phyloP scores from a whole-genome alignment of 768 basidiomycete genomes.

The Guyanaporus albipodus region DNA sequence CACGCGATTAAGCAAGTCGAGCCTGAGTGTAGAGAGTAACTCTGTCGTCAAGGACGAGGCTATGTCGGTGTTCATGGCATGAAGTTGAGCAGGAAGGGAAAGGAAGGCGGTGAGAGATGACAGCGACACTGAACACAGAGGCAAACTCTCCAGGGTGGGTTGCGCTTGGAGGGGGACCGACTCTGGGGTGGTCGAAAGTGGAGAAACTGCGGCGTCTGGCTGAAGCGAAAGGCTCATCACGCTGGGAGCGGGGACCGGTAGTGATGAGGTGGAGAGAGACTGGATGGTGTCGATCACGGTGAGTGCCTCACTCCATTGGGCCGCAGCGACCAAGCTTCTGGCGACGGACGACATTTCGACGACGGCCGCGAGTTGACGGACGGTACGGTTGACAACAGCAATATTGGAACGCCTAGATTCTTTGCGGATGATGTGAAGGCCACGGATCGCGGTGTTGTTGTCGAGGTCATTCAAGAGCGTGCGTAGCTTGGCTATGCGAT shows the following conservation, averaged over 20 bases:
- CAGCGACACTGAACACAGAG: slow-evolving; percentile 46
- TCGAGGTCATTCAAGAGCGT: slow-evolving; percentile 72
- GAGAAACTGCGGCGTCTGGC: slow-evolving; percentile 21
- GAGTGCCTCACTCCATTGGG: slow-evolving; percentile 86
- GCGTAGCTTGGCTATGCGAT: slow-evolving; percentile 70
- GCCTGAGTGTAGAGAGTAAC: slow-evolving; percentile 63
- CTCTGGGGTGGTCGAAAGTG: slow-evolving; percentile 38
- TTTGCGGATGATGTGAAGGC: slow-evolving; percentile 66
- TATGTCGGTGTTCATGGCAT: slow-evolving; percentile 70
- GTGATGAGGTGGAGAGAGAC: slow-evolving; percentile 44
- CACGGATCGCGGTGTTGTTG: slow-evolving; percentile 70
- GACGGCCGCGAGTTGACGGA: slow-evolving; percentile 62
- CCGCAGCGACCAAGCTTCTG: slow-evolving; percentile 69
- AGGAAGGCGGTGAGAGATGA: slow-evolving; percentile 68
- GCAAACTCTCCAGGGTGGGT: slow-evolving; percentile 25
- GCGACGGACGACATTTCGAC: slow-evolving; percentile 76
- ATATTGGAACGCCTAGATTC: slow-evolving; percentile 62
- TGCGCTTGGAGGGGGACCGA: slow-evolving; percentile 15
- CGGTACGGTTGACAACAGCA: slow-evolving; percentile 54
- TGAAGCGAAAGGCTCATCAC: slow-evolving; percentile 7
- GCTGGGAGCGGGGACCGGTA: slow-evolving; percentile 1
- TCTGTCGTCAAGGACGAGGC: slow-evolving; percentile 73
- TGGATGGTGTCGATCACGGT: slow-evolving; percentile 68
- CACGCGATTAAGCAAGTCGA: slow-evolving; percentile 60
- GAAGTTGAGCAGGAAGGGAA: slow-evolving; percentile 71